These are phyloP conservation scores for Ophioceras dolichostomum DNA, from an alignment of 2,329 filamentous ascomycete species.

Conservation along the genomic window DNA sequence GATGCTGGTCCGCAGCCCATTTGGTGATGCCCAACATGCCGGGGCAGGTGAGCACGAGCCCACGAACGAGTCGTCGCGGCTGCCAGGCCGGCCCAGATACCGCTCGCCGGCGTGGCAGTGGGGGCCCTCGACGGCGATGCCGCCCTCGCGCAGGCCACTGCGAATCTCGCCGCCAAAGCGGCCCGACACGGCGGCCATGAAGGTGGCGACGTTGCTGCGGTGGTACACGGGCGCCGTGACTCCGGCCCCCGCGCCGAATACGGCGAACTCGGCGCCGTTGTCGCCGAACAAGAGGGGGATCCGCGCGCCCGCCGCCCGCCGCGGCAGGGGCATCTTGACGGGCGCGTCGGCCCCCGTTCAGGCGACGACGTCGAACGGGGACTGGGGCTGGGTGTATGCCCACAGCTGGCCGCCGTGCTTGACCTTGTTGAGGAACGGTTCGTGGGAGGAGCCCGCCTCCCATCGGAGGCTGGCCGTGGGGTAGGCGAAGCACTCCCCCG, in stretches of 20 bases:
- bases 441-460: constrained; percentile 8
- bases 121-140: neutral
- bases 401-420: constrained; percentile 50
- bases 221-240: neutral
- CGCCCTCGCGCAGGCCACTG: neutral
- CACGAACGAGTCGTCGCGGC: neutral
- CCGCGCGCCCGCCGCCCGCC: neutral
- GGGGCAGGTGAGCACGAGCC: neutral
- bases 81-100: neutral
- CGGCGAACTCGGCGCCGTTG: neutral
- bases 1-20: neutral
- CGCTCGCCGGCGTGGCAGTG: neutral
- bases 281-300: too few species aligned
- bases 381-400: constrained; percentile 45
- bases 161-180: neutral
- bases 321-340: constrained; percentile 14
- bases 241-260: neutral
- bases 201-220: neutral
- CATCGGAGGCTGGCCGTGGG: constrained; percentile 40
- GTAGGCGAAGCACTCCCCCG: constrained; percentile 49
- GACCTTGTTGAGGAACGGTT: constrained; percentile 31
- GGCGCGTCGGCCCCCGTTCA: constrained; percentile 52
- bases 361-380: constrained; percentile 53
- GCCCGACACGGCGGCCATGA: neutral
- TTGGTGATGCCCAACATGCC: neutral